Percentiles rank a stretch among this genome's conserved stretches.
phyloP scores from a whole-genome alignment of 1,139 yeast species.

The Kluyveromyces sp. region DNA sequence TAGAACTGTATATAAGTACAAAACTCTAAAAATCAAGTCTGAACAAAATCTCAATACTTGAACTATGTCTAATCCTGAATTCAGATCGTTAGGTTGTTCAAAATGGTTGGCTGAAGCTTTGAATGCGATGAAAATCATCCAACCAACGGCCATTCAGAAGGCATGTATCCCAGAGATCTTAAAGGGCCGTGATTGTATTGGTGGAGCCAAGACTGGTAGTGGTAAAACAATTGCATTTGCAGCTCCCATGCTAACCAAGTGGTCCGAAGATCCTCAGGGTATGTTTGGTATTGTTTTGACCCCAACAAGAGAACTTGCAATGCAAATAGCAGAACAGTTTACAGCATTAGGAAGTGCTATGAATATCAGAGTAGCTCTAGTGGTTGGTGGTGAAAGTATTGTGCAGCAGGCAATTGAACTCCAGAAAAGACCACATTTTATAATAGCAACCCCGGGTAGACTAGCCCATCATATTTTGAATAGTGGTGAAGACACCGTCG shows the following conservation, averaged over 20 bases:
- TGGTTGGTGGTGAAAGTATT: constrained; percentile 95
- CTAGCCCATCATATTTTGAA: constrained; percentile 85
- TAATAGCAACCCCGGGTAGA: constrained; percentile 96
- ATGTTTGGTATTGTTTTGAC: constrained; percentile 83
- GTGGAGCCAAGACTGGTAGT: constrained; percentile 97
- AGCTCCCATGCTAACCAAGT: constrained; percentile 85
- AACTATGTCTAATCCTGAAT: constrained; percentile 22
- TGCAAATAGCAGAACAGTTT: constrained; percentile 95
- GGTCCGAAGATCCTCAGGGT: constrained; percentile 95
- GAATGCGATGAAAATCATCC: constrained; percentile 67
- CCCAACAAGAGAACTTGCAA: constrained; percentile 92
- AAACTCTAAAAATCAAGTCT: neutral
- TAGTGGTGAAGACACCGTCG: constrained; percentile 82
- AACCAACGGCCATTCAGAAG: constrained; percentile 80
- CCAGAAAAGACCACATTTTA: constrained; percentile 83
- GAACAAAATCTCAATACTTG: neutral
- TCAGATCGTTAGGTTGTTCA: constrained; percentile 66
- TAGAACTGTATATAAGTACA: neutral
- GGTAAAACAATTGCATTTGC: constrained; percentile 98
- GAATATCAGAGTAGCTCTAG: constrained; percentile 70
- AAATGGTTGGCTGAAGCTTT: constrained; percentile 83
- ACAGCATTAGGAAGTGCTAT: constrained; percentile 85
- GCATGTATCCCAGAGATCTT: constrained; percentile 86
- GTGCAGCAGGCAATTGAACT: constrained; percentile 76
- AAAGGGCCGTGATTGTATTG: constrained; percentile 77